Percentiles rank a stretch among this genome's conserved stretches.
These are phyloP conservation scores for Corniculantispora saksenae DNA, from an alignment of 2,329 filamentous ascomycete species.

Conservation along the genomic window DNA sequence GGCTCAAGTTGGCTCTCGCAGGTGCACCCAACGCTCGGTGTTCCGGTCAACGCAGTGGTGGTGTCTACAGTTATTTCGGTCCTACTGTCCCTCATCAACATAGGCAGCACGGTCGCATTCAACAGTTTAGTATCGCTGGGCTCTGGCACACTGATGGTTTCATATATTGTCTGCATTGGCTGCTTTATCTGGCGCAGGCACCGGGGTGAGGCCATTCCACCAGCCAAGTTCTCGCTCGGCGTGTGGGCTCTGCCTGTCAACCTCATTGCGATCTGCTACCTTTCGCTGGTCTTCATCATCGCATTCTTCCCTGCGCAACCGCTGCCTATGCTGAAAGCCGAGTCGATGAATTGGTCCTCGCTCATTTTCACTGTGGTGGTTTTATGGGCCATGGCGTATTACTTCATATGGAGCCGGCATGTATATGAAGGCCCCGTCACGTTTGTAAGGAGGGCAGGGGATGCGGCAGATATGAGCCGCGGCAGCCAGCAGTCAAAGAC, in stretches of 20 bases:
- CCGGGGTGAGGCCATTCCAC: background rate
- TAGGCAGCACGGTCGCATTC: background rate
- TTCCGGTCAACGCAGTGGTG: background rate
- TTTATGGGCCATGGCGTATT: conserved; percentile 41
- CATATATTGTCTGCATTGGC: background rate
- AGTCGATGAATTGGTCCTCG: background rate
- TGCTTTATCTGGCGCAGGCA: background rate
- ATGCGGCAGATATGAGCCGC: background rate
- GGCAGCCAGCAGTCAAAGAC: background rate
- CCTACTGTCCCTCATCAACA: conserved; percentile 1
- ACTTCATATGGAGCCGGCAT: conserved; percentile 31
- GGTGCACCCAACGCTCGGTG: background rate
- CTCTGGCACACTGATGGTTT: background rate
- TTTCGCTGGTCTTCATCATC: background rate
- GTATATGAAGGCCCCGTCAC: conserved; percentile 20
- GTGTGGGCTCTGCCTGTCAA: background rate
- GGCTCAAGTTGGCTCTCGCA: background rate
- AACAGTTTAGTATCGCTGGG: background rate
- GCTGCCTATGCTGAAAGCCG: background rate
- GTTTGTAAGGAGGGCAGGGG: conserved; percentile 9
- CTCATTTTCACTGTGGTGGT: conserved; percentile 34
- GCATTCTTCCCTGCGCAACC: background rate
- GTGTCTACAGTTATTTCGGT: background rate
- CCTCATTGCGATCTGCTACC: background rate
- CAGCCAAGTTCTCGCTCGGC: background rate